Base-by-base conservation (phyloP, 1,139 yeast genomes). In the Taphrina pruni region DNA sequence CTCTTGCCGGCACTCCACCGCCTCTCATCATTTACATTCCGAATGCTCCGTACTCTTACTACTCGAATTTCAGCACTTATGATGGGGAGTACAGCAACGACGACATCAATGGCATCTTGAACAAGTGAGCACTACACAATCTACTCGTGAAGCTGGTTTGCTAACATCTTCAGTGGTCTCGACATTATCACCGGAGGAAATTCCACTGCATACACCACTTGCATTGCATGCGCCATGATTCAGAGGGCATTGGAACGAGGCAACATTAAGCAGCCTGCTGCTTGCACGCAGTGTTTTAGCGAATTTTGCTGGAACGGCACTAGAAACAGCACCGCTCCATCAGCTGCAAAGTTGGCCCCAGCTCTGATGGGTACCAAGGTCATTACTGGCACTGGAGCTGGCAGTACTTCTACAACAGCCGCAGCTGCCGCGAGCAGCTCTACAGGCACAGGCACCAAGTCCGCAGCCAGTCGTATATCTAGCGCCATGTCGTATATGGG, bases 221-320 rank as follows among this genome's bases (percentile, higher is more conserved):
- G 97, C 82, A 85, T 92, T 66, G 90, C 93, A 0, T 92, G 98
- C 82, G 97, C 97, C 8, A 86, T 92, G 68, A 82, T 92, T 70
- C 88, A 91, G 78, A 86, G 97, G 77, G 86, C 88, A 69, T 88
- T 88, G 76, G 96, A 91, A 80, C 84, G 96, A 75, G 80, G 83
- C 64, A 88, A 88, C 45, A 78, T 83, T 41, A 81, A 84, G 21
- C 88, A 87, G 72, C 84, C 92, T 7, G 87, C 84, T 1, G 92
- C 89, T 76, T 93, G 97, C 82, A 79, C 84, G 72, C 72, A 80
- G 68, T 93, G 98, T 79, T 89, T 91, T 77, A 77, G 81, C 48
- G 82, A 82, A 52, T 91, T 91, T 79, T 92, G 97, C 78, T 92
- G 97, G 97, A 85, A 88, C 74, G 92, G 91, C 35, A 55, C 56